phyloP scores from a whole-genome alignment of 495 filamentous ascomycete genomes.

The Chaetomium tenue region DNA sequence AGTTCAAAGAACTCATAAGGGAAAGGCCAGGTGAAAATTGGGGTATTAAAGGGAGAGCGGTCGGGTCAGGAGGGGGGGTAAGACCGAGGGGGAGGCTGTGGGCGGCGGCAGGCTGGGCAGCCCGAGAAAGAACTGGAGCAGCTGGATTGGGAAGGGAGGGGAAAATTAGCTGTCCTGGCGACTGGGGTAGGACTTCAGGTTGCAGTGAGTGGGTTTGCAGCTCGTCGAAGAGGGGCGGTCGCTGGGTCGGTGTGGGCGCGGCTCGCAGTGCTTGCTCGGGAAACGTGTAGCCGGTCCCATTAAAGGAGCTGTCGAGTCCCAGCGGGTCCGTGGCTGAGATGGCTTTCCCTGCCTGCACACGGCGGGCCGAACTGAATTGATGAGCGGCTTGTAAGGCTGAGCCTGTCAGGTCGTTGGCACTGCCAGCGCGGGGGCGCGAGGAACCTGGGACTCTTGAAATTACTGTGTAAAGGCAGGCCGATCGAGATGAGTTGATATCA shows the following conservation, averaged over 20 bases:
- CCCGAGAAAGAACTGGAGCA: constrained; percentile 15
- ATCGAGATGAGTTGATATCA: background rate
- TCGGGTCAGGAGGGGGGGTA: constrained; percentile 17
- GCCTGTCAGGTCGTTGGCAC: constrained; percentile 18
- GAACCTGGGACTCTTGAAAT: background rate
- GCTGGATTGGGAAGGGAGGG: constrained; percentile 28
- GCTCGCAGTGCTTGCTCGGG: constrained; percentile 25
- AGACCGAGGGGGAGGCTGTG: constrained; percentile 27
- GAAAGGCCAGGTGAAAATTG: constrained; percentile 12
- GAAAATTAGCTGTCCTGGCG: constrained; percentile 19
- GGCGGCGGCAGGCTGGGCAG: constrained; percentile 28
- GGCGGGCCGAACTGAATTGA: constrained; percentile 19
- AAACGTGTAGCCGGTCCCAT: background rate
- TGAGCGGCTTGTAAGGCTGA: constrained; percentile 33
- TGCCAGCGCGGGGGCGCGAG: constrained; percentile 16
- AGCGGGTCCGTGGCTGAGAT: constrained; percentile 29
- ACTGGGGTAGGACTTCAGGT: constrained; percentile 22
- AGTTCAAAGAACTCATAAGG: constrained; percentile 64
- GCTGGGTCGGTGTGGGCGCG: constrained; percentile 7
- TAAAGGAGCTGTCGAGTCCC: constrained; percentile 11
- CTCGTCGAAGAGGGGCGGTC: constrained; percentile 1
- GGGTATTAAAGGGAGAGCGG: constrained; percentile 29
- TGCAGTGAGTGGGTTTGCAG: constrained; percentile 22
- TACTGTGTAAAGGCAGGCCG: background rate
- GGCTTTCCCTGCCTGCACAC: constrained; percentile 22